phyloP scores from a whole-genome alignment of 2,329 filamentous ascomycete genomes.

The Ilyonectria mors-panacis region DNA sequence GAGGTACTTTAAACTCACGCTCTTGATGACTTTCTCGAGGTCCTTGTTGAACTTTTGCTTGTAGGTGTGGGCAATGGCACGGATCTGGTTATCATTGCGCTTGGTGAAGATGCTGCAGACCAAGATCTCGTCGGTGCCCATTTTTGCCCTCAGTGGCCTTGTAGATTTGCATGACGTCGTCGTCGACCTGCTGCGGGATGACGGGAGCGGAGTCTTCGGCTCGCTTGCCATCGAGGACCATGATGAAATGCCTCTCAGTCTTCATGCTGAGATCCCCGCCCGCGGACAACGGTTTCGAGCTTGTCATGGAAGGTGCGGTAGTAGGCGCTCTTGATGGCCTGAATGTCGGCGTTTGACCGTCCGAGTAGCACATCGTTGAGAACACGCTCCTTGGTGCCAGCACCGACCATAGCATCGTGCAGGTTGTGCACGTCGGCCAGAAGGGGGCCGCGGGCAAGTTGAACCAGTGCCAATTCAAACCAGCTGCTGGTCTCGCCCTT shows the following conservation, averaged over 20 bases:
- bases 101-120: slow-evolving; percentile 85
- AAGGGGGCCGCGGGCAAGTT: slow-evolving; percentile 84
- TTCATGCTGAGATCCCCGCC: slow-evolving; percentile 85
- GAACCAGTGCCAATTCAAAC: slow-evolving; percentile 81
- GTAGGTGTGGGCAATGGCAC: slow-evolving; percentile 85
- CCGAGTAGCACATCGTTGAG: slow-evolving; percentile 89
- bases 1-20: slow-evolving; percentile 59
- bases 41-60: slow-evolving; percentile 78
- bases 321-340: slow-evolving; percentile 87
- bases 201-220: slow-evolving; percentile 85
- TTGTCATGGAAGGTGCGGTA: slow-evolving; percentile 74
- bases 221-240: slow-evolving; percentile 81
- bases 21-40: slow-evolving; percentile 81
- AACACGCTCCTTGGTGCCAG: slow-evolving; percentile 88
- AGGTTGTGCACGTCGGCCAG: slow-evolving; percentile 81
- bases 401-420: slow-evolving; percentile 80
- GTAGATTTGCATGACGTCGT: slow-evolving; percentile 83
- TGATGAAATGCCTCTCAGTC: slow-evolving; percentile 87
- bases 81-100: slow-evolving; percentile 85
- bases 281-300: slow-evolving; percentile 80
- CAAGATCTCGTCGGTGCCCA: slow-evolving; percentile 80
- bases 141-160: slow-evolving; percentile 79
- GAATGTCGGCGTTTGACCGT: slow-evolving; percentile 88
- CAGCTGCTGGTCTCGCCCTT: slow-evolving; percentile 82
- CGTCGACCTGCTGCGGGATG: slow-evolving; percentile 79